Percentiles rank a stretch among this genome's conserved stretches.
phyloP scores from a whole-genome alignment of 306 rosid genomes.

The Fragaria vesca region DNA sequence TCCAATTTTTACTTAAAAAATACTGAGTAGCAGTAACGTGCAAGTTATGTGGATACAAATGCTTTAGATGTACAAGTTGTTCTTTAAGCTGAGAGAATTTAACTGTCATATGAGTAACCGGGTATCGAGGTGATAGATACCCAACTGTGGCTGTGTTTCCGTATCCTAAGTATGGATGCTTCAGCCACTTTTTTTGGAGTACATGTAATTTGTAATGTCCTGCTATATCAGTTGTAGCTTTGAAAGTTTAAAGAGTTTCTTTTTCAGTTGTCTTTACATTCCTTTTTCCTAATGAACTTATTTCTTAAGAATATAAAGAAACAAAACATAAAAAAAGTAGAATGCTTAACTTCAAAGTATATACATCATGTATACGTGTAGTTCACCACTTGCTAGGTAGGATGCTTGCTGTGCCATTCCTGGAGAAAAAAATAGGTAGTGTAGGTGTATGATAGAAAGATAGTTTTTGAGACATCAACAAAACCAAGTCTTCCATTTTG shows the following conservation, averaged over 20 bases:
- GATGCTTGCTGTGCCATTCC: background rate
- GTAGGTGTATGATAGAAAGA: background rate
- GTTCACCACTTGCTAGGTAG: background rate
- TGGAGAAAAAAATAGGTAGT: background rate
- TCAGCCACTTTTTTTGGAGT: background rate
- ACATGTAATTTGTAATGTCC: no score
- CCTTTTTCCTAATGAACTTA: background rate
- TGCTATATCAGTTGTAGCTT: background rate
- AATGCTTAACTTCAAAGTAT: background rate
- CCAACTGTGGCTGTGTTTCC: background rate
- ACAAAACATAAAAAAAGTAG: no score
- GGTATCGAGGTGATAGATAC: background rate
- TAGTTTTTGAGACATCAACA: background rate
- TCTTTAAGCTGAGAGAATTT: background rate
- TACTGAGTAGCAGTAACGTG: background rate
- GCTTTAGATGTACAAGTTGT: background rate
- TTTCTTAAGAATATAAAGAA: background rate
- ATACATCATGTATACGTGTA: background rate
- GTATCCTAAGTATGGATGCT: background rate
- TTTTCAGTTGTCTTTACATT: background rate
- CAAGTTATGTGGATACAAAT: background rate
- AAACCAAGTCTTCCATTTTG: background rate
- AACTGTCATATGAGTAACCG: background rate
- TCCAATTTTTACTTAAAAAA: background rate
- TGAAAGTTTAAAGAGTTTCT: background rate